Conservation (phyloP, 164 flowering plant genomes). For the Magnolia changhungtana region DNA sequence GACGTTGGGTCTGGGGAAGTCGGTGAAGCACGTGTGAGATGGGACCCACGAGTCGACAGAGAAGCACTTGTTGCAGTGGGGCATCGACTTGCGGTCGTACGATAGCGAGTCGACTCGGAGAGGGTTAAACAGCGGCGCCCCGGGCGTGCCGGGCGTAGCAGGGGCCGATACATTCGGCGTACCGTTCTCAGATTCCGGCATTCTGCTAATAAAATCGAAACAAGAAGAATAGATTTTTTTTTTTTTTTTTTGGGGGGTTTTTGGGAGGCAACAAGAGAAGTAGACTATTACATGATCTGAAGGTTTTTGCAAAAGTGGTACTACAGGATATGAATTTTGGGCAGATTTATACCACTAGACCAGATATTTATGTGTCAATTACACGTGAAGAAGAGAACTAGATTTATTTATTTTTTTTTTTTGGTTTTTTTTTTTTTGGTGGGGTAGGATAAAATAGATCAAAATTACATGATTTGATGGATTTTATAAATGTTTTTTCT, state of each 20-base stretch:
- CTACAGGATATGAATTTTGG: conserved; percentile 17
- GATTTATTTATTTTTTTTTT: too few relatives aligned
- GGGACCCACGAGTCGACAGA: conserved; percentile 46
- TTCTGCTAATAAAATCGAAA: background rate
- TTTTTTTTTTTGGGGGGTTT: conserved; percentile 21
- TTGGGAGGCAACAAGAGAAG: background rate
- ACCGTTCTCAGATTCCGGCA: conserved; percentile 38
- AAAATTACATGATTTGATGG: conserved; percentile 20
- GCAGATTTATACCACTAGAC: conserved; percentile 8
- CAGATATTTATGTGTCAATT: background rate
- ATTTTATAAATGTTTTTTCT: conserved; percentile 21
- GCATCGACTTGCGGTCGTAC: conserved; percentile 78
- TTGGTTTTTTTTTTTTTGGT: conserved; percentile 2
- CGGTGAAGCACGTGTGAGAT: conserved; percentile 53
- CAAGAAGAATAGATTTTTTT: conserved; percentile 11
- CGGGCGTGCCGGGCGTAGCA: conserved; percentile 79
- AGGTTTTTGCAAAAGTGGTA: conserved; percentile 32
- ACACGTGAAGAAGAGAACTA: background rate
- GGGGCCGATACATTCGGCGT: conserved; percentile 62
- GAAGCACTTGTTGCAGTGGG: conserved; percentile 65
- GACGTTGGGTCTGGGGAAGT: conserved; percentile 60
- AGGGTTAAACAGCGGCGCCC: conserved; percentile 56
- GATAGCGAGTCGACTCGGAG: conserved; percentile 73
- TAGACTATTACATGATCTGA: conserved; percentile 33
- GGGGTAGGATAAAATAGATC: background rate